Base-by-base conservation (phyloP, 2,329 filamentous ascomycete species). In the Raffaelea ambrosiae region DNA sequence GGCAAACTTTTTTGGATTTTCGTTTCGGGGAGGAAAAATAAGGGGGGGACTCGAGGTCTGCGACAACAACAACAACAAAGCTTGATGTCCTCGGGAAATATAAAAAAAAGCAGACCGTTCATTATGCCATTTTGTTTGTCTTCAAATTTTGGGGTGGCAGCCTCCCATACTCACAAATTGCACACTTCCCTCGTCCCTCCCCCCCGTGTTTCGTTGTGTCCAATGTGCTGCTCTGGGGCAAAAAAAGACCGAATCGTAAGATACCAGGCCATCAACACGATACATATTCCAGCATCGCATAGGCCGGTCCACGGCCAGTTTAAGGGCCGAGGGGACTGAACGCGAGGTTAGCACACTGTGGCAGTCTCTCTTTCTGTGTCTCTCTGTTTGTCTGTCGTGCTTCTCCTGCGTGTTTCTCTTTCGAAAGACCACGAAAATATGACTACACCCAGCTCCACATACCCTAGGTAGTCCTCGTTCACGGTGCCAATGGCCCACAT, bases 401-500 rank as follows among this genome's bases (percentile, higher is more conserved):
- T 29, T 13, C 7, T 29, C 26, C 26, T 7, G 26, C 13, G 7
- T 29, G 7, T 29, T 29, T 29, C 26, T 29, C 26, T 29, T 29
- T 13, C n/a, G n/a, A n/a, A n/a, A n/a, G n/a, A n/a, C 26, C 35
- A 21, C 43, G 19, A 50, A 5, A 29, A 26, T 14, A 46, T 14
- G 4, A 39, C 40, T 13, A 18, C 20, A n/a, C 33, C 3, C 39
- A 18, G 19, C 10, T n/a, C 20, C 38, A 62, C 64, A 55, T 72
- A 84, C 81, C 81, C 81, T 38, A 85, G 73, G 60, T 83, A 85
- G 61, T 85, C 81, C 62, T 84, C 91, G 69, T 95, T 95, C 71
- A 98, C 96, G 57, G 88, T 97, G 51, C 90, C 93, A 65, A 98
- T 95, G 35, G 91, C 93, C 76, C 86, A 96, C 79, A 98, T 95